phyloP scores from a whole-genome alignment of 2,329 filamentous ascomycete genomes.

The Paraphoma chrysanthemicola region DNA sequence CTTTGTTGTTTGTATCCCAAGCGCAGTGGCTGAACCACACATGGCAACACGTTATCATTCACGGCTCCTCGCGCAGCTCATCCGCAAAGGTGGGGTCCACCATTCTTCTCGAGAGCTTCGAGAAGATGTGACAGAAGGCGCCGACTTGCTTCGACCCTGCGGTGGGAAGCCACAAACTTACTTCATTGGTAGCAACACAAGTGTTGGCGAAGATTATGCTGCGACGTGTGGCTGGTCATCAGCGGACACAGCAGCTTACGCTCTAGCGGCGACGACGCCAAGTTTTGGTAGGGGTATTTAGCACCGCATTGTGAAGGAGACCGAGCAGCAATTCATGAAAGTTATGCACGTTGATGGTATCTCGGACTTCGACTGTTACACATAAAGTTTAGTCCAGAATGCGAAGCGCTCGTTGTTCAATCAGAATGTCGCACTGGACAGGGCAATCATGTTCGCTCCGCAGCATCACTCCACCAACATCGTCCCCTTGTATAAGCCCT shows the following conservation, averaged over 20 bases:
- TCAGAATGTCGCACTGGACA: no score
- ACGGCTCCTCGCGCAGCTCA: conserved; percentile 6
- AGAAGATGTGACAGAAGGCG: conserved; percentile 3
- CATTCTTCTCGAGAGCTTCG: background rate
- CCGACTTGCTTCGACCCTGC: background rate
- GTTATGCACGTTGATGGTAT: no score
- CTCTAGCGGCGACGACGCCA: background rate
- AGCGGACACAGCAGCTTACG: background rate
- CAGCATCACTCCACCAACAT: background rate
- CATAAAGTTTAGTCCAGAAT: no score
- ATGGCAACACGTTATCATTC: background rate
- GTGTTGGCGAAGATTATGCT: background rate
- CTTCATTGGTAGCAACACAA: background rate
- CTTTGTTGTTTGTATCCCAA: background rate
- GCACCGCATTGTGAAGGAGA: no score
- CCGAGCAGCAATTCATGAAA: no score
- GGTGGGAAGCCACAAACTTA: background rate
- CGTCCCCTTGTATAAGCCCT: background rate
- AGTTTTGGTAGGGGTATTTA: background rate
- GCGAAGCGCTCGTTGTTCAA: no score
- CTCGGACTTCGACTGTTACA: no score
- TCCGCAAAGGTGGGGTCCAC: conserved; percentile 8
- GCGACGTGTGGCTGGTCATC: background rate
- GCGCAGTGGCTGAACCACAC: conserved; percentile 2
- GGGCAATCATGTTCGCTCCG: no score